phyloP scores from a whole-genome alignment of 176 grass and related monocot genomes.

The Phragmites australis region DNA sequence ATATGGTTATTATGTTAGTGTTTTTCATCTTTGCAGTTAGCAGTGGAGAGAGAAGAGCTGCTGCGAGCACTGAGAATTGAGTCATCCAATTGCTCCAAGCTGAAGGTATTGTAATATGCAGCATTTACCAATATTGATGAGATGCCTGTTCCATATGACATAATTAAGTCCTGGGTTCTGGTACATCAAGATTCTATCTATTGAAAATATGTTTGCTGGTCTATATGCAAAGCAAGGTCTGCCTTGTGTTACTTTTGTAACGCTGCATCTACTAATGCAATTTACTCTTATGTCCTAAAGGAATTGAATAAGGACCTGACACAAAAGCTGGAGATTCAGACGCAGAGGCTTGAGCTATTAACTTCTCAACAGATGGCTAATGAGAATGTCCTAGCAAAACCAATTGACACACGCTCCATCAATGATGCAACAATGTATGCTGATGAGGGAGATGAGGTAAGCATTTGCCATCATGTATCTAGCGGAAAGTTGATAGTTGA shows the following conservation, averaged over 20 bases:
- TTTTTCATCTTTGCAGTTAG: slow-evolving; percentile 61
- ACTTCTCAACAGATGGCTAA: slow-evolving; percentile 75
- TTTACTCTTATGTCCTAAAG: slow-evolving; percentile 47
- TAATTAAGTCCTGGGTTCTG: slow-evolving; percentile 13
- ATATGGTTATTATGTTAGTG: slow-evolving; percentile 3
- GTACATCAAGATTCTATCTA: not conserved
- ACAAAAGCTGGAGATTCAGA: slow-evolving; percentile 93
- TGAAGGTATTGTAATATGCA: slow-evolving; percentile 66
- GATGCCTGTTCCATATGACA: slow-evolving; percentile 6
- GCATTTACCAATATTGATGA: slow-evolving; percentile 2
- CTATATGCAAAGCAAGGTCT: not conserved
- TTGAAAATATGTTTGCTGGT: slow-evolving; percentile 8
- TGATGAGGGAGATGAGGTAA: slow-evolving; percentile 98
- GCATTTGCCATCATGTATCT: not conserved
- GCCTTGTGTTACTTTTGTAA: slow-evolving; percentile 22
- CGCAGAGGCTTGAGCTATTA: slow-evolving; percentile 84
- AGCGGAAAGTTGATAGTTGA: not conserved
- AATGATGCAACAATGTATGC: slow-evolving; percentile 88
- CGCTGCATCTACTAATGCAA: slow-evolving; percentile 28
- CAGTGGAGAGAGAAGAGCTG: slow-evolving; percentile 95
- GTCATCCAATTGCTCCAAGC: slow-evolving; percentile 94
- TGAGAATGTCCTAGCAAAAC: slow-evolving; percentile 60
- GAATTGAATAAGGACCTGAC: slow-evolving; percentile 91
- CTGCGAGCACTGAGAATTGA: slow-evolving; percentile 83
- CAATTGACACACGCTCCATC: slow-evolving; percentile 52